Evolutionary conservation across 345 rosid genomes (phyloP).

Genomic region (Acer yangbiense): DNA sequence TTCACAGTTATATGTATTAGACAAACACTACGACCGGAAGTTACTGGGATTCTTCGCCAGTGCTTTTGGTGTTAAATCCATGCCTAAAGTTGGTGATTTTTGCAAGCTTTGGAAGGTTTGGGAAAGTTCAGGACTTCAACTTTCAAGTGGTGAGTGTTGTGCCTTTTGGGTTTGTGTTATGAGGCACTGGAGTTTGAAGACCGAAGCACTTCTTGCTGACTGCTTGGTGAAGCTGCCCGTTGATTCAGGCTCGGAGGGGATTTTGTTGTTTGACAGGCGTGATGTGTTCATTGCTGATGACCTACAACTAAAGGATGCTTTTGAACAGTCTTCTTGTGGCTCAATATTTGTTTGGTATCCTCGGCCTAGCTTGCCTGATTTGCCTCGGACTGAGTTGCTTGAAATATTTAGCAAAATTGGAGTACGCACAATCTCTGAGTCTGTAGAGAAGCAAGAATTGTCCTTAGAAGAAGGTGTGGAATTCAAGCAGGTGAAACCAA

Average conservation of each 20-base stretch:
- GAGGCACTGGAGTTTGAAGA: conserved; percentile 20
- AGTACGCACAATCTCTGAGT: conserved; percentile 57
- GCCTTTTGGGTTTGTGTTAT: conserved; percentile 62
- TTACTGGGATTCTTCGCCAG: conserved; percentile 42
- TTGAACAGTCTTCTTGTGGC: conserved; percentile 26
- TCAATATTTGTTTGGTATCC: conserved; percentile 77
- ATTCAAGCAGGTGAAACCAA: conserved; percentile 26
- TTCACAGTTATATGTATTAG: conserved; percentile 45
- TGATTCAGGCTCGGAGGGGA: conserved; percentile 30
- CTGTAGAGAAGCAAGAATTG: conserved; percentile 42
- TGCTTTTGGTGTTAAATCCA: conserved; percentile 39
- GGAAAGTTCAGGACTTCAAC: conserved; percentile 38
- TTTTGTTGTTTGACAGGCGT: conserved; percentile 37
- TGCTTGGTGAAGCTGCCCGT: conserved; percentile 54
- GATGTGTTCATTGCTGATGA: conserved; percentile 78
- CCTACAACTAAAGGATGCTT: conserved; percentile 55
- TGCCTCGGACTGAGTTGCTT: conserved; percentile 44
- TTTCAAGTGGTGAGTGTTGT: conserved; percentile 53
- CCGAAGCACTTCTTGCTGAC: conserved; percentile 34
- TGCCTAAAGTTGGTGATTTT: conserved; percentile 57
- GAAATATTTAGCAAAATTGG: conserved; percentile 55
- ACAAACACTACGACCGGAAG: conserved; percentile 37
- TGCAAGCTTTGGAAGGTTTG: conserved; percentile 68
- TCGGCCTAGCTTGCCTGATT: conserved; percentile 40
- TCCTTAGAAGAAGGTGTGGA: conserved; percentile 22